Evolutionary conservation across 1,139 yeast species (phyloP), one percentile per base, ranked within the genome.

Genomic region (Yamadazyma taylorii): DNA sequence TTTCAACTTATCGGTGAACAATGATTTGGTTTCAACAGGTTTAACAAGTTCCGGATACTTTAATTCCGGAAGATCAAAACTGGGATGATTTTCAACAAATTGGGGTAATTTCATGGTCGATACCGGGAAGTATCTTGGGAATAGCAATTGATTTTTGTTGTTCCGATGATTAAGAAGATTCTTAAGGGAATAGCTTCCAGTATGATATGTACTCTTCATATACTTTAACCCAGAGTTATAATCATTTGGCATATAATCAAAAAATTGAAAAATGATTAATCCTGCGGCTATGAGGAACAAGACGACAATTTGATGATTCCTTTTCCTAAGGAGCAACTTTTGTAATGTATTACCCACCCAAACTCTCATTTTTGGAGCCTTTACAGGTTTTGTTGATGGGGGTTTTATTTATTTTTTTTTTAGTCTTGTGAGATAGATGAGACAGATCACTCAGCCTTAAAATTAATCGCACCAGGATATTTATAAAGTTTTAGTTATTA

Each of bases 141-240:
- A 55, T 11, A 56, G 41, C 3, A 56, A 24, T 35, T 55, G 60
- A 26, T 55, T 54, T 16, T 37, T 50, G 16, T 40, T 36, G 17
- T 48, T 43, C 22, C 47, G 36, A 13, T 46, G 40, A 15, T 39
- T 45, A 5, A 42, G 17, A 5, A 41, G 24, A 16, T 15, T 26
- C 17, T 35, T 22, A 15, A 49, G 35, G 2, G 49, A 24, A 14
- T 39, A 35, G 6, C 46, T 32, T 3, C 50, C 50, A 24, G 34
- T 39, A 30, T 45, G 43, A 33, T 47, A 50, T 2, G 53, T 54
- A 11, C 39, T 36, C 21, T 35, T 36, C 34, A 51, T 48, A 5
- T 41, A 35, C 19, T 3, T 15, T 5, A 42, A 24, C 4, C 21
- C 21, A 3, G 11, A 9, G 16, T 15, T 16, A 16, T 15, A 27